Conservation (phyloP, 306 rosid genomes). For the Cucumis hystrix region DNA sequence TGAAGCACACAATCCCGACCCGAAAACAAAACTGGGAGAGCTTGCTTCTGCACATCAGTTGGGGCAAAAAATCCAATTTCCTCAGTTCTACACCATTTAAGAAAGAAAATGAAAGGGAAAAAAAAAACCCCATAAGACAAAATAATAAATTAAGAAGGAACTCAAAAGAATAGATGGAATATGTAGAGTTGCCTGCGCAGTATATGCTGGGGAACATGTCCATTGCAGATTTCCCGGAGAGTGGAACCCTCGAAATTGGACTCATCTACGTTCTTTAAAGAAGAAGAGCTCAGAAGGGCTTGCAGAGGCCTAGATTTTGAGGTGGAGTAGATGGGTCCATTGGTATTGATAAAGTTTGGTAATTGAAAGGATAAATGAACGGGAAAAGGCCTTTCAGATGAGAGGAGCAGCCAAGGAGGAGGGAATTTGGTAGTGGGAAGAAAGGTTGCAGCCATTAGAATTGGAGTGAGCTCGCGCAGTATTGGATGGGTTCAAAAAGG, state of each 20-base stretch:
- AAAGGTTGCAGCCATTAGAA: constrained; percentile 19
- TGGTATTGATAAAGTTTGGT: constrained; percentile 12
- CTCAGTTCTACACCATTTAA: constrained; percentile 43
- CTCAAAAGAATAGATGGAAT: not conserved
- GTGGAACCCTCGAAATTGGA: constrained; percentile 17
- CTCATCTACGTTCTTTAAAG: constrained; percentile 5
- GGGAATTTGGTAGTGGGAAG: constrained; percentile 18
- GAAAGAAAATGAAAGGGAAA: not conserved
- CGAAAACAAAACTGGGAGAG: constrained; percentile 54
- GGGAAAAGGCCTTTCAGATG: not conserved
- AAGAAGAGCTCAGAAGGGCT: constrained; percentile 22
- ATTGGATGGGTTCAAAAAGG: not conserved
- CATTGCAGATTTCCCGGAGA: constrained; percentile 42
- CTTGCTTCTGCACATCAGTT: constrained; percentile 58
- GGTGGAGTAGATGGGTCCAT: not conserved
- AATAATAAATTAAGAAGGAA: not conserved
- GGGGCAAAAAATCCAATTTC: constrained; percentile 67
- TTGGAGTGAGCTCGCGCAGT: not conserved
- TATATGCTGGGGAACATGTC: constrained; percentile 45
- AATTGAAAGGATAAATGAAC: constrained; percentile 9
- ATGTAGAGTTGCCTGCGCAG: constrained; percentile 33
- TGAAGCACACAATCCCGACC: constrained; percentile 78
- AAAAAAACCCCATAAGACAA: not conserved
- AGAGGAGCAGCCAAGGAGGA: constrained; percentile 4
- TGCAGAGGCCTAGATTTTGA: constrained; percentile 17